Conservation (phyloP, 139 green algal genomes). For the Medakamo hakoo region DNA sequence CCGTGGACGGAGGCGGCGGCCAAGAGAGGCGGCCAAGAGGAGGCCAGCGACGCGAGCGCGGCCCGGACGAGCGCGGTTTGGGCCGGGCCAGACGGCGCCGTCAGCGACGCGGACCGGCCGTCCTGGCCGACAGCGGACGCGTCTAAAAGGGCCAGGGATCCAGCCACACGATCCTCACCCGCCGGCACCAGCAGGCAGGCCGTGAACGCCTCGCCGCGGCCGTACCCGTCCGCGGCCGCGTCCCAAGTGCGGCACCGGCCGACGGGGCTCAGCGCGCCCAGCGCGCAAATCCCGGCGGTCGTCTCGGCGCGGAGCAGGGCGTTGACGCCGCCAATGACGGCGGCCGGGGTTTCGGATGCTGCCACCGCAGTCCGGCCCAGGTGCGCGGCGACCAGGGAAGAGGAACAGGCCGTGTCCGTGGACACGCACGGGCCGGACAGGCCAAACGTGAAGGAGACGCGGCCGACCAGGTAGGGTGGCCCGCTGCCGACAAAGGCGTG, state of each 20-base stretch:
- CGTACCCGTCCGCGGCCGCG: conserved; percentile 38
- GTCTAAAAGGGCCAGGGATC: conserved; percentile 14
- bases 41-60: conserved; percentile 20
- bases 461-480: conserved; percentile 21
- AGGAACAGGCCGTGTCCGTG: conserved; percentile 43
- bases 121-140: conserved; percentile 72
- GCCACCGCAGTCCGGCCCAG: conserved; percentile 14
- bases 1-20: conserved; percentile 19
- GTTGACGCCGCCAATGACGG: conserved; percentile 19
- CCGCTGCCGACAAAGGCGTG: conserved; percentile 18
- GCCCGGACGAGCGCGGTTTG: conserved; percentile 38
- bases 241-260: conserved; percentile 43
- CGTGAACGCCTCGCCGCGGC: conserved; percentile 24
- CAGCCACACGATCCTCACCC: background rate
- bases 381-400: conserved; percentile 30
- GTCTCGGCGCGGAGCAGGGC: conserved; percentile 17
- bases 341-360: background rate
- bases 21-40: background rate
- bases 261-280: conserved; percentile 23
- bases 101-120: conserved; percentile 63
- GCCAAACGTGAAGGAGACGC: conserved; percentile 38
- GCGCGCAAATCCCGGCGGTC: conserved; percentile 13
- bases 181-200: conserved; percentile 5
- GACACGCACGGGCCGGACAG: conserved; percentile 27
- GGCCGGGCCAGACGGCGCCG: conserved; percentile 55